phyloP scores from a whole-genome alignment of 768 basidiomycete genomes.

The Tricholoma bakamatsutake region DNA sequence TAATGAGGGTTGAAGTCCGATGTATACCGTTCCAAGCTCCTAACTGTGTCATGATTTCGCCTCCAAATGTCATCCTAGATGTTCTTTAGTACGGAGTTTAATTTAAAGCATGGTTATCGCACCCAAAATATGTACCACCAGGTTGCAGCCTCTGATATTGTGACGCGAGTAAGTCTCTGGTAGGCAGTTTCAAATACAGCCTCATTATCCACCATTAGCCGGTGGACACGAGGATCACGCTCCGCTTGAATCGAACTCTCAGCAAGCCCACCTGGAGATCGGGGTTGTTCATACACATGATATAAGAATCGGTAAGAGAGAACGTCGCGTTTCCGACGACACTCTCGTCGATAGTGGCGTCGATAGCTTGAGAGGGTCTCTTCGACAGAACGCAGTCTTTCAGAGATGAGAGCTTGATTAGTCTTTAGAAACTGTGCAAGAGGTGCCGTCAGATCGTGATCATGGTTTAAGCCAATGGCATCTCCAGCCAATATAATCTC shows the following conservation, averaged over 20 bases:
- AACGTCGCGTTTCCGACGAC: conserved; percentile 42
- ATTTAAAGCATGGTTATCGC: conserved; percentile 11
- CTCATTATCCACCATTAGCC: conserved; percentile 41
- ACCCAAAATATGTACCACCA: conserved; percentile 87
- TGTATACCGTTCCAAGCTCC: conserved; percentile 39
- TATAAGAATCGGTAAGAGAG: conserved; percentile 61
- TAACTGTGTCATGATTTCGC: conserved; percentile 56
- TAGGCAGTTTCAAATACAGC: conserved; percentile 44
- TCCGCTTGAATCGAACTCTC: conserved; percentile 44
- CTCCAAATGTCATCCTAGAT: conserved; percentile 73
- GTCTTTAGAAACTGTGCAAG: conserved; percentile 59
- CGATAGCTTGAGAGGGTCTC: conserved; percentile 47
- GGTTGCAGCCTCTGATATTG: conserved; percentile 40
- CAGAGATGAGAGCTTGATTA: conserved; percentile 46
- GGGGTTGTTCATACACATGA: conserved; percentile 53
- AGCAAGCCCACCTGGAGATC: conserved; percentile 36
- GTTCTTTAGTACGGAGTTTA: neutral
- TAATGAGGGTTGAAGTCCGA: conserved; percentile 70
- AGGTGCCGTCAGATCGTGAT: conserved; percentile 54
- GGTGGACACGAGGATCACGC: conserved; percentile 47
- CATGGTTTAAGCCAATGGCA: conserved; percentile 58
- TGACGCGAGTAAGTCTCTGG: conserved; percentile 46
- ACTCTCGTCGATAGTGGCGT: conserved; percentile 40
- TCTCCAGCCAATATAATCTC: conserved; percentile 42
- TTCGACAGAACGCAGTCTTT: conserved; percentile 38